A percentile compares a stretch with the other conserved stretches of the same genome.
These are phyloP conservation scores for Alternaria alternata DNA, from an alignment of 2,329 filamentous ascomycete species.

Conservation along the genomic window DNA sequence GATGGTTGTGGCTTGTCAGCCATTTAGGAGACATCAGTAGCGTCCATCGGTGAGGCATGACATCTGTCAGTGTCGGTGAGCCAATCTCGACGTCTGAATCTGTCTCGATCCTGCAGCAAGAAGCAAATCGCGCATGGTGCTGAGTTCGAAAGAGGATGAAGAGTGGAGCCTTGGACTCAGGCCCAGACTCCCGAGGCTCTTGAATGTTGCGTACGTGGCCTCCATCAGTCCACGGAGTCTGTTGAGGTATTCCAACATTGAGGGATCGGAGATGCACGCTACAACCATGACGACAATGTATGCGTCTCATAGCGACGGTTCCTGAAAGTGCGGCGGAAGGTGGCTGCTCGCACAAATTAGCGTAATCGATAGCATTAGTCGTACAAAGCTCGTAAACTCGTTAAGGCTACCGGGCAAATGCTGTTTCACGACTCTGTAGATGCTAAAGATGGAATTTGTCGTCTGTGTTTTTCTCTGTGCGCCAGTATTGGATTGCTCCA, in stretches of 20 bases:
- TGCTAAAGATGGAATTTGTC: conserved; percentile 16
- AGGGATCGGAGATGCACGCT: background rate
- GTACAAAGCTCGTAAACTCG: conserved; percentile 5
- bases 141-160: background rate
- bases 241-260: conserved; percentile 1
- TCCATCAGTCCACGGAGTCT: background rate
- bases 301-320: background rate
- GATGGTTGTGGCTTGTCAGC: background rate
- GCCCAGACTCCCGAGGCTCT: conserved; percentile 2
- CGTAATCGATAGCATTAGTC: conserved; percentile 5
- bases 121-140: background rate
- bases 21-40: background rate
- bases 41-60: background rate
- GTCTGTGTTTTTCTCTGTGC: conserved; percentile 15
- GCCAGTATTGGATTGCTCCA: conserved; percentile 10
- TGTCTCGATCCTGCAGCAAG: conserved; percentile 4
- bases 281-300: background rate
- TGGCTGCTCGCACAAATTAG: conserved; percentile 2
- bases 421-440: conserved; percentile 5
- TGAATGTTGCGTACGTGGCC: conserved; percentile 1
- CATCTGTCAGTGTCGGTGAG: conserved; percentile 2
- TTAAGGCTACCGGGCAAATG: background rate
- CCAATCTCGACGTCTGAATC: background rate
- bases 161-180: conserved; percentile 1
- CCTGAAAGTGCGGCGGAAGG: background rate